Conservation (phyloP, 2,329 filamentous ascomycete genomes). For the Talaromyces sp. region DNA sequence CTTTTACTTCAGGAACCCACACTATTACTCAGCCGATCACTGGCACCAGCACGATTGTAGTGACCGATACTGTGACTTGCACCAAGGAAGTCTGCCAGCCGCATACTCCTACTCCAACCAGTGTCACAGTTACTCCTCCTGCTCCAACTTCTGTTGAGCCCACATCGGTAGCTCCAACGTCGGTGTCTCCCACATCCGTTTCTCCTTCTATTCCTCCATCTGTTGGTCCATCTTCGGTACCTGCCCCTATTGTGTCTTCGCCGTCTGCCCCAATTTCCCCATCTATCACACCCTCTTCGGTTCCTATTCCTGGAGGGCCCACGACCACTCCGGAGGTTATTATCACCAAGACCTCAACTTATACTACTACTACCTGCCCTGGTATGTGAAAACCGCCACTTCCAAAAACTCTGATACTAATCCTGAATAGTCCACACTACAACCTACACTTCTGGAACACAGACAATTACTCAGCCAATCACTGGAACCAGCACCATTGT, state of each 20-base stretch:
- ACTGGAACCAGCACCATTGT: slow-evolving; percentile 5
- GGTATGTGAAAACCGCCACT: not conserved
- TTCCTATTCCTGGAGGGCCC: not conserved
- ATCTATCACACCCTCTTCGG: not conserved
- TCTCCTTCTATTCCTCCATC: not conserved
- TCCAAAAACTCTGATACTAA: not conserved
- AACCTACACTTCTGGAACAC: slow-evolving; percentile 2
- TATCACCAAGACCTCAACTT: slow-evolving; percentile 8
- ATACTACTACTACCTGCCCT: slow-evolving; percentile 11
- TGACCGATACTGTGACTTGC: slow-evolving; percentile 11
- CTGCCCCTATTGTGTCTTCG: not conserved
- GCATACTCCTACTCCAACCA: not conserved
- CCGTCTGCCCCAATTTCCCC: not conserved
- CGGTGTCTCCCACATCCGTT: not conserved
- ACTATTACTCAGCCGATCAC: slow-evolving; percentile 6
- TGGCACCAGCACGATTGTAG: slow-evolving; percentile 5
- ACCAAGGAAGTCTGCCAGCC: slow-evolving; percentile 11
- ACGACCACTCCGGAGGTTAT: not conserved
- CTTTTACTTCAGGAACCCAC: slow-evolving; percentile 8
- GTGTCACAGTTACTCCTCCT: not conserved
- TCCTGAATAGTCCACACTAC: not conserved
- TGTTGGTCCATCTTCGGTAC: not conserved
- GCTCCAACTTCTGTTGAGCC: not conserved
- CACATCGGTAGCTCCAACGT: not conserved
- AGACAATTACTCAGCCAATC: not conserved